These are phyloP conservation scores for Lactarius sanguifluus DNA, from an alignment of 768 basidiomycete species.

Conservation along the genomic window DNA sequence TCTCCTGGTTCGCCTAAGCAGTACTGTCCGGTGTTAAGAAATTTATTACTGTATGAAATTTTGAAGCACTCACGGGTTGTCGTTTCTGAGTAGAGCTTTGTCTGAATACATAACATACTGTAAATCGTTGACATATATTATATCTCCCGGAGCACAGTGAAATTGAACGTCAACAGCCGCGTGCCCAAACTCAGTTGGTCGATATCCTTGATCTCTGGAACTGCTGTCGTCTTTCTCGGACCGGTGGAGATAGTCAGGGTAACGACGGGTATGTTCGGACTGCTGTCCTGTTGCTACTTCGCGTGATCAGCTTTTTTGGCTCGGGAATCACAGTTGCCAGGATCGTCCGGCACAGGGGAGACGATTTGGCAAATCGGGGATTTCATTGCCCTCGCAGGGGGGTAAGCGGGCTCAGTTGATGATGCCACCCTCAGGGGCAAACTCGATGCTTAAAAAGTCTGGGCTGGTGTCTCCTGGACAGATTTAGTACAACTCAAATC, in stretches of 20 bases:
- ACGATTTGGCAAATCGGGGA: constrained; percentile 71
- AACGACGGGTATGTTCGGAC: constrained; percentile 50
- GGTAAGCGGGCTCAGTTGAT: constrained; percentile 43
- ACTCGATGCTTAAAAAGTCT: constrained; percentile 54
- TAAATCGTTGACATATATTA: constrained; percentile 12
- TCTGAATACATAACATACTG: constrained; percentile 19
- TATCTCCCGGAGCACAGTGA: constrained; percentile 22
- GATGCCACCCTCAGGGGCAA: constrained; percentile 32
- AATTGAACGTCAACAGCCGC: constrained; percentile 51
- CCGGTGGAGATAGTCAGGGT: constrained; percentile 3
- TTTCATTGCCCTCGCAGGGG: constrained; percentile 48
- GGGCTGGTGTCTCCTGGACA: background rate
- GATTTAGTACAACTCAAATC: constrained; percentile 54
- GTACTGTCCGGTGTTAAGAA: constrained; percentile 9
- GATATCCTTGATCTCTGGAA: constrained; percentile 18
- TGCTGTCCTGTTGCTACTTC: constrained; percentile 36
- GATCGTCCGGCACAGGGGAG: constrained; percentile 9
- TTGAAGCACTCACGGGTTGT: constrained; percentile 10
- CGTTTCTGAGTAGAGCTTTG: background rate
- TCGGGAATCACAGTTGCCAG: constrained; percentile 1
- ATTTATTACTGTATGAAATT: background rate
- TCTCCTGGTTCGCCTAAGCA: constrained; percentile 36
- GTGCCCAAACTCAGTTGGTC: constrained; percentile 41
- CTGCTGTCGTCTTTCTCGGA: background rate
- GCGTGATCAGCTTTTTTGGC: constrained; percentile 1